Evolutionary conservation across 768 basidiomycete genomes (phyloP).

Genomic region (Tulasnella sp.): DNA sequence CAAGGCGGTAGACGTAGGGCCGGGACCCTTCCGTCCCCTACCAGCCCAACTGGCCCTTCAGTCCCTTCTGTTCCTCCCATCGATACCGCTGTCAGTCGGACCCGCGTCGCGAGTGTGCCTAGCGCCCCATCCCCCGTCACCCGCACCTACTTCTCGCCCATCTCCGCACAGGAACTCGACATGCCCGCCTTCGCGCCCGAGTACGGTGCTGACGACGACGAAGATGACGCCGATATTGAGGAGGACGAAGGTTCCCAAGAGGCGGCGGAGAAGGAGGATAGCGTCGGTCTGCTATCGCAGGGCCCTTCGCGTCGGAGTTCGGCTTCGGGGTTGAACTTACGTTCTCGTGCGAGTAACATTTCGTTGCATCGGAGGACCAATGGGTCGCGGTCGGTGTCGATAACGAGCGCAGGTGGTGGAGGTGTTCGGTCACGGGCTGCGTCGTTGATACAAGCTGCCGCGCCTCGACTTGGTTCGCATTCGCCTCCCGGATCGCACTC

Average conservation of each 20-base stretch:
- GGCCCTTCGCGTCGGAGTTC: slow-evolving; percentile 6
- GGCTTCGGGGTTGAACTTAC: neutral
- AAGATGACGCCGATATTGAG: slow-evolving; percentile 2
- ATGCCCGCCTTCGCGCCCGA: slow-evolving; percentile 9
- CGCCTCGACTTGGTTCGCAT: neutral
- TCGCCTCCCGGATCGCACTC: neutral
- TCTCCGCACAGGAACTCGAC: neutral
- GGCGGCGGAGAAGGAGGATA: slow-evolving; percentile 18
- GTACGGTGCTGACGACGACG: slow-evolving; percentile 7
- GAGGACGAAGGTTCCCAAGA: slow-evolving; percentile 15
- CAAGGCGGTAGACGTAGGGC: slow-evolving; percentile 4
- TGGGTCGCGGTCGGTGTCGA: neutral
- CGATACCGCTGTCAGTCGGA: neutral
- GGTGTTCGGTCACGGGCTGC: neutral
- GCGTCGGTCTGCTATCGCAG: slow-evolving; percentile 16
- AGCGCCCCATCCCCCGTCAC: slow-evolving; percentile 7
- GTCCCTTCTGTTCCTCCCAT: slow-evolving; percentile 5
- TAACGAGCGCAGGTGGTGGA: neutral
- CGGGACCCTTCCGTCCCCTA: slow-evolving; percentile 1
- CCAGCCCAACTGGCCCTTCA: neutral
- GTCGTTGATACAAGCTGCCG: neutral
- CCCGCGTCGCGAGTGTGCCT: neutral
- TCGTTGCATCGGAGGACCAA: neutral
- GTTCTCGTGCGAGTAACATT: neutral
- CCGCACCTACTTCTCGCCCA: slow-evolving; percentile 3